These are phyloP conservation scores for Peziza echinospora DNA, from an alignment of 495 filamentous ascomycete species.

Conservation along the genomic window DNA sequence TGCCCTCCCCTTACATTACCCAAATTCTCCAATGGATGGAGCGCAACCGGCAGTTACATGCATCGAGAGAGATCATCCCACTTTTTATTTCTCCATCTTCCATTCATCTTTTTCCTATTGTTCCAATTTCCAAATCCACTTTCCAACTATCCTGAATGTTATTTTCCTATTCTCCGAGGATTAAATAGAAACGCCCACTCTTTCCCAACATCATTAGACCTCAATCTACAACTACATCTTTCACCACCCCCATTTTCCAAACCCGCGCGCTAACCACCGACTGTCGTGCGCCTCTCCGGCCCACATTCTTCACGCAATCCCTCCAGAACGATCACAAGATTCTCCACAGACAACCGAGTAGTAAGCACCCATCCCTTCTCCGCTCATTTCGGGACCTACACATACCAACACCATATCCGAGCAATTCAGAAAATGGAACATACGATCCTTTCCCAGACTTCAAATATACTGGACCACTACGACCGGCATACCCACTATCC, in stretches of 20 bases:
- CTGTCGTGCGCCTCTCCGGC: slow-evolving; percentile 13
- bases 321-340: slow-evolving; percentile 61
- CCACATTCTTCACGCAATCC: neutral
- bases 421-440: slow-evolving; percentile 68
- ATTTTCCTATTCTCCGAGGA: too few relatives aligned
- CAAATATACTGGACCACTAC: slow-evolving; percentile 52
- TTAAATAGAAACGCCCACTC: too few relatives aligned
- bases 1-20: slow-evolving; percentile 4
- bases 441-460: slow-evolving; percentile 85
- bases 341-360: slow-evolving; percentile 63
- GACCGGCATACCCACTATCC: slow-evolving; percentile 82
- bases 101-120: too few relatives aligned
- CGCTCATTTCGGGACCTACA: slow-evolving; percentile 40
- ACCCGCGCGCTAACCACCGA: neutral
- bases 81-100: neutral
- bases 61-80: too few relatives aligned
- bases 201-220: too few relatives aligned
- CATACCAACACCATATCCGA: slow-evolving; percentile 64
- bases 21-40: slow-evolving; percentile 6
- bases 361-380: slow-evolving; percentile 32
- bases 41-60: too few relatives aligned
- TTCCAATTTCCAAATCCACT: too few relatives aligned
- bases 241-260: neutral
- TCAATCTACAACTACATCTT: too few relatives aligned
- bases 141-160: too few relatives aligned